Base-by-base conservation (phyloP, 2,329 filamentous ascomycete species). In the Pezicula carpinea region DNA sequence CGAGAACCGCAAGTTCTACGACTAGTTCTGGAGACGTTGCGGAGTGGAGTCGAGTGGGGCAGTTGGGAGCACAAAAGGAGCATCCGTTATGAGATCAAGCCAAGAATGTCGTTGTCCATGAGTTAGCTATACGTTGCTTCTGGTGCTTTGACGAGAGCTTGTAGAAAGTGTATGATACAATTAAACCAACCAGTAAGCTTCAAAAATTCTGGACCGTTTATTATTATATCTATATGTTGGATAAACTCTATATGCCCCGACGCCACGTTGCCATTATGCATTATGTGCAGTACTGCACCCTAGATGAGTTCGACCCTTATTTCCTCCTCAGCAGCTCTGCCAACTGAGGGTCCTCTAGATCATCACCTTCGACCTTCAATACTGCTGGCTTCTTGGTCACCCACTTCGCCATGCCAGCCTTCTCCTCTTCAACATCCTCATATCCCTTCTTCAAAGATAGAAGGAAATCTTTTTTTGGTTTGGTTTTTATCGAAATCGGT, bases 1-100 rank as follows among this genome's bases (percentile, higher is more conserved):
- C 75, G 77, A 83, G 60, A 96, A 97, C 80, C 85, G 93, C 68
- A 95, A 86, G 73, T 99, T 97, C 80, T 87, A 82, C 64, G 91
- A 97, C 66, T 99, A 84, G 73, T 52, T 41, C 43, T 22, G 38
- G 19, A 15, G 38, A 40, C 14, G 15, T 38, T 13, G 29, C 44
- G 31, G 29, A 35, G 31, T 18, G 33, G 33, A 34, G 29, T 15
- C 35, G 35, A 46, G 43, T 14, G 39, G 29, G 39, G 35, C 32
- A 41, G 29, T 36, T 31, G 21, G 38, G 31, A 45, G 23, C n/a
- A 43, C 14, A 15, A 42, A 35, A 36, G 36, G 45, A 35, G 52
- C 48, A 50, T 50, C 34, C 42, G 29, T 44, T 48, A 47, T 39
- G 22, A 18, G 41, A 44, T 19, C 22, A 38, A 34, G 26, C 31